Conservation (phyloP, 1,284 basidiomycete genomes). For the Nidula niveotomentosa region DNA sequence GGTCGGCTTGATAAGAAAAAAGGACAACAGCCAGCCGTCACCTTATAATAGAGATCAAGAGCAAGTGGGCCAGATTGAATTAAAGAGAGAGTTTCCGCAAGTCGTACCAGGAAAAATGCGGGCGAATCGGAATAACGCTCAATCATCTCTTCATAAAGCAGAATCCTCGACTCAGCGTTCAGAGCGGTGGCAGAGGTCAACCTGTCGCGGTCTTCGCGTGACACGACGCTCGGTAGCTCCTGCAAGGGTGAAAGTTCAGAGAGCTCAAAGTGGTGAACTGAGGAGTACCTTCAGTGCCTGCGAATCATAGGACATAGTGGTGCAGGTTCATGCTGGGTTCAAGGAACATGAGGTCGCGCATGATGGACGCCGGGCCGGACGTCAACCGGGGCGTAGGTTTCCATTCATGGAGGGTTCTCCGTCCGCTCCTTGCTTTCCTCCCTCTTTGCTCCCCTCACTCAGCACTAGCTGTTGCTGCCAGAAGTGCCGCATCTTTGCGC, state of each 20-base stretch:
- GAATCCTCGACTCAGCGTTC: slow-evolving; percentile 2
- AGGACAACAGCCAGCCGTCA: background rate
- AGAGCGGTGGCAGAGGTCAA: background rate
- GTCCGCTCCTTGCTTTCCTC: too few relatives aligned
- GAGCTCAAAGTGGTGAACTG: too few relatives aligned
- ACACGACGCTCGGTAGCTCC: slow-evolving; percentile 5
- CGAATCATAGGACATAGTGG: slow-evolving; percentile 5
- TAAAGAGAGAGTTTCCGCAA: slow-evolving; percentile 8
- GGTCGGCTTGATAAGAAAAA: background rate
- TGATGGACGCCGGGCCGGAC: too few relatives aligned
- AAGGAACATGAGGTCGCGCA: too few relatives aligned
- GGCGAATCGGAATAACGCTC: slow-evolving; percentile 10
- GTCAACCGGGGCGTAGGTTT: too few relatives aligned
- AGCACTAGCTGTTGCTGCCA: too few relatives aligned
- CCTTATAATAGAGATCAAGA: slow-evolving; percentile 12
- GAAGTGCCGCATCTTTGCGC: too few relatives aligned
- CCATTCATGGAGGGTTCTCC: too few relatives aligned
- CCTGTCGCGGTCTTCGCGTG: slow-evolving; percentile 6
- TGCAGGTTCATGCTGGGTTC: slow-evolving; percentile 3
- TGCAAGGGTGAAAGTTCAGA: background rate
- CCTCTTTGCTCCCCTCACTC: too few relatives aligned
- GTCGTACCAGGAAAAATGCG: slow-evolving; percentile 10
- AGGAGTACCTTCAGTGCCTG: slow-evolving; percentile 4
- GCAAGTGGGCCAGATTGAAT: slow-evolving; percentile 10
- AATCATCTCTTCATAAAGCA: slow-evolving; percentile 12